A percentile compares a stretch with the other conserved stretches of the same genome.
These are phyloP conservation scores for Taxawa tesnikishii DNA, from an alignment of 2,329 filamentous ascomycete species.

Conservation along the genomic window DNA sequence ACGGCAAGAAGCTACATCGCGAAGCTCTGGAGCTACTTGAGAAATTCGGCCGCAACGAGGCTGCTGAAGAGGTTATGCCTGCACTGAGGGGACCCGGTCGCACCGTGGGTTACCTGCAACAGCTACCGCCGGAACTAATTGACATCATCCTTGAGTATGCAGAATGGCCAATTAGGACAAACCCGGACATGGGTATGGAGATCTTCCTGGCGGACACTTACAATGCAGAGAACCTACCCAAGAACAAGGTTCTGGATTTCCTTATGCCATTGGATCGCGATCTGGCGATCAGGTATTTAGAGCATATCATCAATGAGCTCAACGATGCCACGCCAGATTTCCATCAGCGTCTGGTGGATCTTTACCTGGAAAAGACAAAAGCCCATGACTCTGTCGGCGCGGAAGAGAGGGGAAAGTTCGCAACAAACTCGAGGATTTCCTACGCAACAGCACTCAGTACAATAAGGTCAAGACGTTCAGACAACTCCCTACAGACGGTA, in stretches of 20 bases:
- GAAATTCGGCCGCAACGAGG: conserved; percentile 57
- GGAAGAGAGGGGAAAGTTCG: conserved; percentile 20
- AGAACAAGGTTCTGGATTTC: conserved; percentile 63
- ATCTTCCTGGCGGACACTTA: conserved; percentile 88
- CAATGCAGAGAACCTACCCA: conserved; percentile 81
- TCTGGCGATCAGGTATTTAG: conserved; percentile 71
- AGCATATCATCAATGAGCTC: conserved; percentile 81
- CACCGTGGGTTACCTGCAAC: conserved; percentile 83
- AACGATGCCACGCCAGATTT: conserved; percentile 75
- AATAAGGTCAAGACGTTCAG: conserved; percentile 53
- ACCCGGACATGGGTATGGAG: conserved; percentile 73
- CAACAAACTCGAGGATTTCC: conserved; percentile 57
- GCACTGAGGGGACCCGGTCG: conserved; percentile 67
- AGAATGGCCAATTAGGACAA: conserved; percentile 67
- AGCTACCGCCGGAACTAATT: conserved; percentile 72
- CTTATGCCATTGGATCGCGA: conserved; percentile 55
- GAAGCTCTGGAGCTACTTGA: conserved; percentile 73
- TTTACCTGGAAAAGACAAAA: conserved; percentile 49
- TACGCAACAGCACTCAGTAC: conserved; percentile 68
- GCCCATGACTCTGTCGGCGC: conserved; percentile 15
- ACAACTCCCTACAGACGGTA: conserved; percentile 69
- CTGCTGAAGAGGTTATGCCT: conserved; percentile 31
- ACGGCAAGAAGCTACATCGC: conserved; percentile 85
- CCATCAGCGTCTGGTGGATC: conserved; percentile 69
- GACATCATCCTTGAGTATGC: conserved; percentile 87